phyloP scores from a whole-genome alignment of 1,284 basidiomycete species.

The Rhodotorula sp. region DNA sequence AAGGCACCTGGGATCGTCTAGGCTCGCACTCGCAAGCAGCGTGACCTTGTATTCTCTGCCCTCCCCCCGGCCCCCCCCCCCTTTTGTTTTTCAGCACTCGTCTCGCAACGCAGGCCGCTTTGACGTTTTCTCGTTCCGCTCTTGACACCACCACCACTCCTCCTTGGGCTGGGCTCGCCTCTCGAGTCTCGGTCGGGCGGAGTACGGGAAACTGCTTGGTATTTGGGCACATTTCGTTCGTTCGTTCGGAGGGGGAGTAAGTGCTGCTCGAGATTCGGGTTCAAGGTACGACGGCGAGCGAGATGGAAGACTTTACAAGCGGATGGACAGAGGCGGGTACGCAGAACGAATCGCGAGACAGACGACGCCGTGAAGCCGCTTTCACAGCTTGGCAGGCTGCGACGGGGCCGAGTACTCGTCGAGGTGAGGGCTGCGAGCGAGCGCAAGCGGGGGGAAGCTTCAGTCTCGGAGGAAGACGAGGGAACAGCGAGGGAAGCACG shows the following conservation, averaged over 20 bases:
- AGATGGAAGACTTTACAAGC: background rate
- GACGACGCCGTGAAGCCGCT: background rate
- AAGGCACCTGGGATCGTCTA: slow-evolving; percentile 1
- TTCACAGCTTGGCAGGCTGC: slow-evolving; percentile 33
- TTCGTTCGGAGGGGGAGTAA: background rate
- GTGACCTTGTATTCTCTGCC: too few relatives aligned
- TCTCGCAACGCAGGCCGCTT: background rate
- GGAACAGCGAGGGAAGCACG: background rate
- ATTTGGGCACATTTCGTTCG: too few relatives aligned
- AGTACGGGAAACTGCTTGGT: too few relatives aligned
- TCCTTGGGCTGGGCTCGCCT: too few relatives aligned
- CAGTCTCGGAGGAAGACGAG: background rate
- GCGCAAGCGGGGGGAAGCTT: background rate
- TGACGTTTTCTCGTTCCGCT: too few relatives aligned
- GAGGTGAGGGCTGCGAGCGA: slow-evolving; percentile 31
- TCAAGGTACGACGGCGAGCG: background rate
- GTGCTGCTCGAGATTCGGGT: background rate
- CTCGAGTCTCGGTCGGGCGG: too few relatives aligned
- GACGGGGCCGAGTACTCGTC: slow-evolving; percentile 35
- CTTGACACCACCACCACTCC: too few relatives aligned
- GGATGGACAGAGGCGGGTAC: background rate
- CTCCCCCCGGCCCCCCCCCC: too few relatives aligned
- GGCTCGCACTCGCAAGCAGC: too few relatives aligned
- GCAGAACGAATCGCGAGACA: background rate
- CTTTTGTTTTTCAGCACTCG: background rate